A percentile compares a stretch with the other conserved stretches of the same genome.
These are phyloP conservation scores for Colletotrichum orchidophilum DNA, from an alignment of 2,329 filamentous ascomycete species.

Conservation along the genomic window DNA sequence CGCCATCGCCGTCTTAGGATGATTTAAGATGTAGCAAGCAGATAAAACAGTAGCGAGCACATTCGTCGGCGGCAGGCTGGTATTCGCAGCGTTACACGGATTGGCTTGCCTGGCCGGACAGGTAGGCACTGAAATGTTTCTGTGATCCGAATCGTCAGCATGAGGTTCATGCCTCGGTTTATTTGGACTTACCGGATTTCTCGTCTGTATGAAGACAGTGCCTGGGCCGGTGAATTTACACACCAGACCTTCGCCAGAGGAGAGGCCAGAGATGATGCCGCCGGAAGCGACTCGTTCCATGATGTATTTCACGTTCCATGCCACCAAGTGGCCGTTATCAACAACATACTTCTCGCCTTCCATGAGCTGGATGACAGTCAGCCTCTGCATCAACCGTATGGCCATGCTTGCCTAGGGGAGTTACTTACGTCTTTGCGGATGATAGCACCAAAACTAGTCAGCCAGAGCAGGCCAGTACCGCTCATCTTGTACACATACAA, in stretches of 20 bases:
- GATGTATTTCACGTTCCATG: constrained; percentile 96
- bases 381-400: constrained; percentile 27
- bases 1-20: neutral
- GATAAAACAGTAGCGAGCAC: neutral
- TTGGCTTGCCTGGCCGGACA: constrained; percentile 56
- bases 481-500: constrained; percentile 89
- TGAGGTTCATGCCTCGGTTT: neutral
- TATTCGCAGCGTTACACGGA: constrained; percentile 33
- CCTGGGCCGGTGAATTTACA: constrained; percentile 95
- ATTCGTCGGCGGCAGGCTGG: neutral
- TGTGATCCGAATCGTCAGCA: constrained; percentile 37
- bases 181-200: constrained; percentile 73
- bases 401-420: neutral
- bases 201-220: constrained; percentile 90
- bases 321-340: constrained; percentile 92
- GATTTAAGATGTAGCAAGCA: neutral
- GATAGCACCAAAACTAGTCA: constrained; percentile 94
- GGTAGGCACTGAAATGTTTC: constrained; percentile 63
- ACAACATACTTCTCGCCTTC: constrained; percentile 89
- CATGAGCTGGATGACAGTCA: constrained; percentile 50
- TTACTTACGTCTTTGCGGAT: constrained; percentile 87
- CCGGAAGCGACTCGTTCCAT: constrained; percentile 91
- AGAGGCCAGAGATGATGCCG: constrained; percentile 88
- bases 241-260: constrained; percentile 86
- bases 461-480: constrained; percentile 85